Evolutionary conservation across 192 early-diverging fungal genomes (phyloP), one percentile per base, ranked within the genome.

Genomic region (Gigaspora rosea): DNA sequence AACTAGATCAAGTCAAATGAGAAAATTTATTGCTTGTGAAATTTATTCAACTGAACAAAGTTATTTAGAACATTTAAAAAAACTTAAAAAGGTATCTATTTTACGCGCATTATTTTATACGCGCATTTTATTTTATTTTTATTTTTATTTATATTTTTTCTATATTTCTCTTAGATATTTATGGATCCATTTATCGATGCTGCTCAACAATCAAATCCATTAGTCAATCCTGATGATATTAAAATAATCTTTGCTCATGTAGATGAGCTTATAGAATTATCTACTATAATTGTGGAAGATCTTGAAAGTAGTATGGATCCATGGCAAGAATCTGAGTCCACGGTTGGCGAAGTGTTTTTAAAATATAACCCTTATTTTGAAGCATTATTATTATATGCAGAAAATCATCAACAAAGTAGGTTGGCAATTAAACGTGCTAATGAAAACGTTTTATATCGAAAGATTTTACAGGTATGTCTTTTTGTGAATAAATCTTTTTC

Each of bases 31-130:
- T n/a, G 65, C 78, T 11, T 59, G 63, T 10, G 84, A 85, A 69
- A 78, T 85, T 47, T 71, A 82, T 20, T 72, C 84, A 9, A 85
- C 82, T 15, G 84, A 85, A 75, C 22, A 76, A 10, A 83, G 82
- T 54, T 85, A 85, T 54, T 54, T 85, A 20, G 68, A 64, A 12
- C 84, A 85, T 48, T 68, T 85, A 73, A 67, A 54, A 27, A 81
- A 75, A 47, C 48, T 82, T 7, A 83, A 85, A 80, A 79, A 80
- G 69, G 84, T 85, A 81, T 50, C 20, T 65, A 1, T 3, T 4
- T 10, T 13, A 4, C 13, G 7, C 1, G 8, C 5, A 18, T 35
- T 2, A 22, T 4, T 33, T 33, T 13, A 50, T 27, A 27, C 27
- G 27, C 27, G 27, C 27, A 27, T 27, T n/a, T 16, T 41, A 27